Percentiles rank a stretch among this genome's conserved stretches.
Conservation (phyloP, 805 yeast species). For the Ogataea parapolymorpha region DNA sequence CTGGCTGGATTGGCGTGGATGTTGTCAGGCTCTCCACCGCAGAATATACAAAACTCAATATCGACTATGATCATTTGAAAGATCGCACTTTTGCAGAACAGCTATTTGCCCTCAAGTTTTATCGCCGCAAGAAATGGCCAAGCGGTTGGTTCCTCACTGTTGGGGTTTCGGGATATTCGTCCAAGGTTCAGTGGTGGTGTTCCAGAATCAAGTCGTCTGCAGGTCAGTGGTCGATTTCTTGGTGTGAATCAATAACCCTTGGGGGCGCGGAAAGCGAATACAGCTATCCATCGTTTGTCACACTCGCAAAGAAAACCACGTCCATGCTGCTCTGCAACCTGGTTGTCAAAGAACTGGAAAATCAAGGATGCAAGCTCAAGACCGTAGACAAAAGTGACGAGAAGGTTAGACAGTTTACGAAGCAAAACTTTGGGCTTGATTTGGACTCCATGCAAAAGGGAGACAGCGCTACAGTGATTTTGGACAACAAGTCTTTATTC, state of each 20-base stretch:
- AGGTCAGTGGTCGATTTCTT: conserved; percentile 55
- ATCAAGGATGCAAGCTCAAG: conserved; percentile 38
- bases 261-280: conserved; percentile 18
- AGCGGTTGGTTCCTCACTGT: conserved; percentile 51
- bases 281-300: conserved; percentile 34
- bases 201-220: conserved; percentile 45
- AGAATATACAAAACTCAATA: conserved; percentile 43
- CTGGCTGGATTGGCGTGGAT: conserved; percentile 66
- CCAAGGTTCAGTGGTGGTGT: conserved; percentile 49
- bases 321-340: conserved; percentile 49
- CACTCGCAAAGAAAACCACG: conserved; percentile 42
- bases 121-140: conserved; percentile 53
- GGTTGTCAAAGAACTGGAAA: conserved; percentile 47
- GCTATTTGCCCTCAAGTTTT: conserved; percentile 33
- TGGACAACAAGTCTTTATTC: conserved; percentile 36
- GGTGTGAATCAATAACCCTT: conserved; percentile 38
- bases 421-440: conserved; percentile 28
- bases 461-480: conserved; percentile 31
- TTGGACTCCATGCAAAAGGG: conserved; percentile 21
- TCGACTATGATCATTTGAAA: conserved; percentile 29
- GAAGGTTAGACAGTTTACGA: conserved; percentile 20
- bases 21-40: conserved; percentile 46
- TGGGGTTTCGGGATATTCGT: conserved; percentile 34
- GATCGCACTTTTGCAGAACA: conserved; percentile 20
- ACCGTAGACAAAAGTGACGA: conserved; percentile 25